A percentile compares a stretch with the other conserved stretches of the same genome.
Evolutionary conservation across 2,329 filamentous ascomycete species (phyloP).

Genomic region (Ceratocystis huliohia): DNA sequence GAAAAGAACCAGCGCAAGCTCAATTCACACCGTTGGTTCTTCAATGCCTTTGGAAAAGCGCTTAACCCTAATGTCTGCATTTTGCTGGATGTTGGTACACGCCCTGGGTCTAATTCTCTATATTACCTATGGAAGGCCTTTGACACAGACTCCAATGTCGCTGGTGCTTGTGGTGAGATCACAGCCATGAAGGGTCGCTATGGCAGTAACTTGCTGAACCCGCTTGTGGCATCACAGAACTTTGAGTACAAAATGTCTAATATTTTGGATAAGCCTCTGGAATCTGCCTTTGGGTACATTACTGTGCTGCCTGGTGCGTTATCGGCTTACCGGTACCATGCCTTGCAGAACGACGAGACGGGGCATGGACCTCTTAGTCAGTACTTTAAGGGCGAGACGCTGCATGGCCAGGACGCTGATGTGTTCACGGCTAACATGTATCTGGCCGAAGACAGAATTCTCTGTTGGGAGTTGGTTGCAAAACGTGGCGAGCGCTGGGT

Average conservation of each 20-base stretch:
- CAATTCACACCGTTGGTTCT: slow-evolving; percentile 98
- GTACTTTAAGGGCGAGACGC: slow-evolving; percentile 97
- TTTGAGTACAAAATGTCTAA: slow-evolving; percentile 99
- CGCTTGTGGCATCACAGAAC: slow-evolving; percentile 90
- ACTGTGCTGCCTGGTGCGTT: slow-evolving; percentile 91
- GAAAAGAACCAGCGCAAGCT: slow-evolving; percentile 96
- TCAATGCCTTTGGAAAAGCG: slow-evolving; percentile 89
- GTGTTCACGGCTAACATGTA: slow-evolving; percentile 98
- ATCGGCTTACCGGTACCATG: slow-evolving; percentile 90
- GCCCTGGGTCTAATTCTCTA: slow-evolving; percentile 76
- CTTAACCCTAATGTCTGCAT: slow-evolving; percentile 96
- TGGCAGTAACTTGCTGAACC: slow-evolving; percentile 76
- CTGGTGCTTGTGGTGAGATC: slow-evolving; percentile 93
- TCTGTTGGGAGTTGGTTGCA: slow-evolving; percentile 90
- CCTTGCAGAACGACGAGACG: slow-evolving; percentile 89
- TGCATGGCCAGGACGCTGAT: slow-evolving; percentile 91
- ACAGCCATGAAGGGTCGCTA: slow-evolving; percentile 88
- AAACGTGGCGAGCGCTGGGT: slow-evolving; percentile 95
- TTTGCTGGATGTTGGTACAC: slow-evolving; percentile 88
- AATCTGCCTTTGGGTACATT: slow-evolving; percentile 96
- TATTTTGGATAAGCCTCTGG: slow-evolving; percentile 91
- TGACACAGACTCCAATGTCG: slow-evolving; percentile 93
- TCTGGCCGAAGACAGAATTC: slow-evolving; percentile 74
- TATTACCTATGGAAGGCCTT: slow-evolving; percentile 99
- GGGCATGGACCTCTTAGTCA: slow-evolving; percentile 91